Percentiles rank a stretch among this genome's conserved stretches.
phyloP scores from a whole-genome alignment of 441 rosid species.

The Croton laevigatus region DNA sequence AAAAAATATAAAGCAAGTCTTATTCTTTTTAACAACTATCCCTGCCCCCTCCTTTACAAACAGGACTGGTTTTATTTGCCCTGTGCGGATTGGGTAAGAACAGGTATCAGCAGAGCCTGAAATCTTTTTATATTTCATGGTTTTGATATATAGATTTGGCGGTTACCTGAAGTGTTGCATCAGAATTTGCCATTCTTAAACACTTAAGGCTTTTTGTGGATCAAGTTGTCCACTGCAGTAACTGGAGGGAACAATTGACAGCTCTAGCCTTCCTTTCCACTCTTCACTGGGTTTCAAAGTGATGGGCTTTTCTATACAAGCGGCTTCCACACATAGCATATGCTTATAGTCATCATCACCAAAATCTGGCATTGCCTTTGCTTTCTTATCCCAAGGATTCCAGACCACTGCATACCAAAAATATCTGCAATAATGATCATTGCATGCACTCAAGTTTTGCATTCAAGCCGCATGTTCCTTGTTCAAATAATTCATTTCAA shows the following conservation, averaged over 20 bases:
- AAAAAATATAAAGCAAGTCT: no score
- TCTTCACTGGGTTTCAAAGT: constrained; percentile 93
- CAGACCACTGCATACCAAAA: constrained; percentile 64
- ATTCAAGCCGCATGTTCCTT: not conserved
- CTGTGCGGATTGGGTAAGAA: no score
- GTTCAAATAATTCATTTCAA: not conserved
- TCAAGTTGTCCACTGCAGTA: constrained; percentile 96
- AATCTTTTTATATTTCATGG: no score
- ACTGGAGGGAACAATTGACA: constrained; percentile 87
- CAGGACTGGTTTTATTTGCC: no score
- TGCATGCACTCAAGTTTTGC: constrained; percentile 1
- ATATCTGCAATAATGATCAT: constrained; percentile 8
- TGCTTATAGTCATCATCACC: constrained; percentile 93
- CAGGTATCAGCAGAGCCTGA: no score
- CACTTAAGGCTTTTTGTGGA: constrained; percentile 50
- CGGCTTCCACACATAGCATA: constrained; percentile 92
- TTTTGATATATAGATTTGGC: not conserved
- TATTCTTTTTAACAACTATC: no score
- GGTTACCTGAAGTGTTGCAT: constrained; percentile 33
- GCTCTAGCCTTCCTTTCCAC: constrained; percentile 91
- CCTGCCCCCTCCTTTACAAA: no score
- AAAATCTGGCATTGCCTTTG: constrained; percentile 76
- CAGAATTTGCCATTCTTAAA: constrained; percentile 20
- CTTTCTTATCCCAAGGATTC: constrained; percentile 97
- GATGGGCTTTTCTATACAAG: constrained; percentile 74